Base-by-base conservation (phyloP, 2,329 filamentous ascomycete genomes). In the Aquanectria penicillioides region DNA sequence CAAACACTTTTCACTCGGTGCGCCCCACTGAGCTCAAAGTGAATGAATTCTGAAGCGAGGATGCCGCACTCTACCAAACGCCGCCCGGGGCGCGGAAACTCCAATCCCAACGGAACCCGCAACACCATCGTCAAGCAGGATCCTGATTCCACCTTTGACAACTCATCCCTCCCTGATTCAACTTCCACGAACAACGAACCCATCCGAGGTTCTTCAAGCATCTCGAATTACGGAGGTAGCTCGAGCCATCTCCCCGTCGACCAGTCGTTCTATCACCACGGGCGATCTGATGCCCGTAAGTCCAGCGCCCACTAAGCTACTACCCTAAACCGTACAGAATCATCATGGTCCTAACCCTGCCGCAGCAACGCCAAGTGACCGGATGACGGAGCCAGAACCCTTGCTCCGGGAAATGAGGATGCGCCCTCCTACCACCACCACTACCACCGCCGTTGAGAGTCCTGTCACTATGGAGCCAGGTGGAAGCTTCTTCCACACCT, bases 401-500 rank as follows among this genome's bases (percentile, higher is more conserved):
- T 59, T 80, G 2, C 53, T 80, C 6, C 69, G 75, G 38, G 76
- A 80, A 56, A 57, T 80, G 9, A 74, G 78, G 51, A 67, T 70
- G 43, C 69, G 69, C 2, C 65, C 65, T 0, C 36, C 41, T 10
- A 33, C 23, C 23, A 56, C 62, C 2, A 57, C 66, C 9, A 64
- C 50, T 6, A 28, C 61, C 0, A 28, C 15, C 4, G 47, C 47
- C 4, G 20, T 38, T 18, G 64, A 60, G 0, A 72, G 69, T 34
- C 68, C 72, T 0, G 61, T 57, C 8, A 73, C 65, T 25, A 54
- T 64, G 2, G 71, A 76, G 11, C 53, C 54, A 0, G 55, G 51
- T 2, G 77, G 78, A 22, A 77, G 74, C 49, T 79, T 79, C 60
- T 78, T 79, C 31, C 74, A 80, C 34, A 75, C 73, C 2, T 80